A percentile compares a stretch with the other conserved stretches of the same genome.
Evolutionary conservation across 2,329 filamentous ascomycete genomes (phyloP).

Genomic region (Sporothrix brunneoviolacea): DNA sequence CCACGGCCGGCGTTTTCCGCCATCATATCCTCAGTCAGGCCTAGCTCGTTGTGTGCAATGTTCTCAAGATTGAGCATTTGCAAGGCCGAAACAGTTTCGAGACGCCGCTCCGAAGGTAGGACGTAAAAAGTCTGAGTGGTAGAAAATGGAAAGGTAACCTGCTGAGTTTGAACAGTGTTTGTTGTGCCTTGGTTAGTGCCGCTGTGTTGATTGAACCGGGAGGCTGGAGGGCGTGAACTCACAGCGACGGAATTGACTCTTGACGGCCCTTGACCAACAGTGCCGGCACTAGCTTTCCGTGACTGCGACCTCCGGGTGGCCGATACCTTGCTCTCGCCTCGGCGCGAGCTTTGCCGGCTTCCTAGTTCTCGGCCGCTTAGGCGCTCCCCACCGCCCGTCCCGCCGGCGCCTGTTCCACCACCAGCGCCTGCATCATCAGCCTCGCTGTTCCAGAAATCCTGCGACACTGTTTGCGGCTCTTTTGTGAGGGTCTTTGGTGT

Average conservation of each 20-base stretch:
- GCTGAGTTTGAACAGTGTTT: too few relatives aligned
- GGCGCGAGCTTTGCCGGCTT: slow-evolving; percentile 43
- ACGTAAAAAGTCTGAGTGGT: slow-evolving; percentile 42
- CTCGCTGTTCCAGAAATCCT: slow-evolving; percentile 68
- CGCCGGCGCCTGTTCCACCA: not conserved
- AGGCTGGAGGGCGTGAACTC: not conserved
- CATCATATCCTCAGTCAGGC: slow-evolving; percentile 82
- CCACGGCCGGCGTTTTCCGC: slow-evolving; percentile 85
- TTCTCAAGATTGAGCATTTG: slow-evolving; percentile 93
- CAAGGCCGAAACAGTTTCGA: slow-evolving; percentile 61
- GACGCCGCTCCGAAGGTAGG: slow-evolving; percentile 47
- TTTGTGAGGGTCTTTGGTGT: slow-evolving; percentile 18
- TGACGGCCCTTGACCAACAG: slow-evolving; percentile 34
- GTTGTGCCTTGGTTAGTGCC: too few relatives aligned
- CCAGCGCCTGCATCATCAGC: slow-evolving; percentile 47
- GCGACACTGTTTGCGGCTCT: slow-evolving; percentile 27
- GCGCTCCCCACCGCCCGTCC: slow-evolving; percentile 40
- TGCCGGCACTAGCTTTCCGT: slow-evolving; percentile 46
- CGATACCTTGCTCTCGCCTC: slow-evolving; percentile 47
- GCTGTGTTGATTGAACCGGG: too few relatives aligned
- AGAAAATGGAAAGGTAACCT: slow-evolving; percentile 20
- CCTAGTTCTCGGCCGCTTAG: slow-evolving; percentile 44
- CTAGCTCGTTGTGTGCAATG: slow-evolving; percentile 79
- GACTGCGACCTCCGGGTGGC: slow-evolving; percentile 46
- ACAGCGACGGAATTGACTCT: slow-evolving; percentile 38